A percentile compares a stretch with the other conserved stretches of the same genome.
These are phyloP conservation scores for Starmerella potacharoeniae DNA, from an alignment of 805 yeast genomes.

Conservation along the genomic window DNA sequence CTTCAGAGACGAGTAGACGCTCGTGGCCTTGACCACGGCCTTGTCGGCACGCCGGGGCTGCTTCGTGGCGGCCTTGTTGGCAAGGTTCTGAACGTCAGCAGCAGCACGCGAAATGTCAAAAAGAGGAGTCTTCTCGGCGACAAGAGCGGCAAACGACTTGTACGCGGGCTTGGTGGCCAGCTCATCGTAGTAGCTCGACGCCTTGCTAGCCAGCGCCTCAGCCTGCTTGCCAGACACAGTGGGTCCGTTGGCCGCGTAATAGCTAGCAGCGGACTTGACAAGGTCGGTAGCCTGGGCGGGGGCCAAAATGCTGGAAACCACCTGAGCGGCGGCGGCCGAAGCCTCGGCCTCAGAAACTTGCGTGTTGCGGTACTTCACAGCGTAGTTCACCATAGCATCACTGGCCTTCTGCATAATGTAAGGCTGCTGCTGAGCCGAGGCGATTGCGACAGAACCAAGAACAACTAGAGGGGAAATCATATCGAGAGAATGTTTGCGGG, in stretches of 20 bases:
- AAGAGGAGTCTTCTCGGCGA: slow-evolving; percentile 14
- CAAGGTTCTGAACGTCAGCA: slow-evolving; percentile 10
- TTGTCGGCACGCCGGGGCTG: not conserved
- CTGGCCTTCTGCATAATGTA: slow-evolving; percentile 19
- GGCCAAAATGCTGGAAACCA: slow-evolving; percentile 14
- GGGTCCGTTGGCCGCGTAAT: slow-evolving; percentile 14
- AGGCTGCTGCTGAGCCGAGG: slow-evolving; percentile 13
- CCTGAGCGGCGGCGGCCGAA: slow-evolving; percentile 15
- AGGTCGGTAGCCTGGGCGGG: slow-evolving; percentile 20
- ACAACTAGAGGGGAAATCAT: slow-evolving; percentile 13
- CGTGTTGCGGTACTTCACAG: slow-evolving; percentile 15
- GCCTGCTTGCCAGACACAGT: slow-evolving; percentile 16
- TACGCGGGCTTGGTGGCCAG: slow-evolving; percentile 18
- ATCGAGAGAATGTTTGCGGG: not conserved
- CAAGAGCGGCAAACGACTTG: slow-evolving; percentile 12
- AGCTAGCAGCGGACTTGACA: slow-evolving; percentile 17
- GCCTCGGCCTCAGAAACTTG: slow-evolving; percentile 17
- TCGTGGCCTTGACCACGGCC: slow-evolving; percentile 5
- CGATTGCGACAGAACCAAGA: slow-evolving; percentile 8
- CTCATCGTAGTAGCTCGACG: slow-evolving; percentile 19
- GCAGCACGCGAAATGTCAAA: slow-evolving; percentile 18
- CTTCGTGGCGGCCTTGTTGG: slow-evolving; percentile 7
- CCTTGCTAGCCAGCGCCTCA: slow-evolving; percentile 14
- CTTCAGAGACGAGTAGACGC: slow-evolving; percentile 9
- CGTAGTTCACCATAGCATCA: slow-evolving; percentile 15